Evolutionary conservation across 495 filamentous ascomycete genomes (phyloP).

Genomic region (Aspergillus conjunctus): DNA sequence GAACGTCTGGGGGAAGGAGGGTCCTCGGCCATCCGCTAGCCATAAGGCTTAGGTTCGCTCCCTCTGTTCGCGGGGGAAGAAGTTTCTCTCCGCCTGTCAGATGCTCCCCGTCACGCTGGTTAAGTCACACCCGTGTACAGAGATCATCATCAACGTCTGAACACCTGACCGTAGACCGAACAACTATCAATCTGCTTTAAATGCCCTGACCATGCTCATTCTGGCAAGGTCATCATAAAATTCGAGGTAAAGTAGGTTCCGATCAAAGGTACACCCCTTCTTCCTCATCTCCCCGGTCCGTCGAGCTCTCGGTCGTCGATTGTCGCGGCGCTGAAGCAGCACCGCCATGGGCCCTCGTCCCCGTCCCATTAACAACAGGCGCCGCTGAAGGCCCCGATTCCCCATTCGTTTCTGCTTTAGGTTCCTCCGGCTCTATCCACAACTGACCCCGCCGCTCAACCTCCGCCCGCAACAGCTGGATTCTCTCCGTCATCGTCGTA

Average conservation of each 20-base stretch:
- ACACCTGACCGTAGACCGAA: too few relatives aligned
- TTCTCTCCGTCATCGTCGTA: constrained; percentile 68
- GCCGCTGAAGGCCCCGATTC: neutral
- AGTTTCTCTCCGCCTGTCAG: too few relatives aligned
- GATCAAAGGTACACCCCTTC: constrained; percentile 67
- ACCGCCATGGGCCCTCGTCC: neutral
- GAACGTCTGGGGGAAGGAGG: too few relatives aligned
- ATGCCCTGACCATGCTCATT: constrained; percentile 4
- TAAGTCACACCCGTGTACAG: too few relatives aligned
- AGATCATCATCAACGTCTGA: too few relatives aligned
- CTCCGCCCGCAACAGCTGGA: constrained; percentile 68
- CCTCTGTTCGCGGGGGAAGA: too few relatives aligned
- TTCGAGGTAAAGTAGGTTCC: neutral
- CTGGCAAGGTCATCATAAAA: neutral
- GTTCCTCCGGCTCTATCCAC: constrained; percentile 60
- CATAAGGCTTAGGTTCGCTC: too few relatives aligned
- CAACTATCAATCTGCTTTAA: too few relatives aligned
- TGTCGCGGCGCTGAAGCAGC: too few relatives aligned
- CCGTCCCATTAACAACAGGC: constrained; percentile 11
- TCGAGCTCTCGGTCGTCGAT: neutral
- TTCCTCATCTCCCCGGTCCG: constrained; percentile 35
- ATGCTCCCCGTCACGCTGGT: too few relatives aligned
- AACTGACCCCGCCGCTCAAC: constrained; percentile 71
- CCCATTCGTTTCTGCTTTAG: constrained; percentile 11
- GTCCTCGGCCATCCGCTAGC: too few relatives aligned